Evolutionary conservation across 176 grass and related monocot species (phyloP), one percentile per base, ranked within the genome.

Genomic region (Secale cereale): DNA sequence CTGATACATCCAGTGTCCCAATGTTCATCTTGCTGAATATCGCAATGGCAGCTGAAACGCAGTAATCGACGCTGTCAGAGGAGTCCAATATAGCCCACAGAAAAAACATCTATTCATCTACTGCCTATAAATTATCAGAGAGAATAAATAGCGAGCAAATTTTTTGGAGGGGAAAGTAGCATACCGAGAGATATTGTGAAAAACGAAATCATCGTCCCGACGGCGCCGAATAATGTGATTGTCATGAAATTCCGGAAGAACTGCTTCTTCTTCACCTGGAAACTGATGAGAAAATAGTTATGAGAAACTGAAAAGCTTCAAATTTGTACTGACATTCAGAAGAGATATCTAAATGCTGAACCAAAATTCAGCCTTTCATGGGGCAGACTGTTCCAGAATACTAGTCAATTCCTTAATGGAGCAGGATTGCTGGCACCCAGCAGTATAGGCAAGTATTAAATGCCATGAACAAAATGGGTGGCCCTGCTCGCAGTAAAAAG

Each of bases 191-290:
- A 94, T 76, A 99, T 96, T 5, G 91, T 94, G 88, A 94, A 89
- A 64, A 99, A 99, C 60, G 97, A 99, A 22, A 99, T 99, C 67
- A 99, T 78, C 79, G 97, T 99, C 56, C 97, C 97, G 30, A 99
- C 50, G 7, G 91, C 97, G 48, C 97, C 97, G 80, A 99, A 99
- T 69, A 99, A 79, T 29, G 87, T 91, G 70, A 99, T 99, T 52
- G 97, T 99, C 81, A 99, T 94, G 82, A 99, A 99, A 80, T 99
- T 99, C 78, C 94, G 76, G 79, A 99, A 99, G 83, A 99, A 99
- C 25, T 96, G 90, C 78, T 99, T 99, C 91, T 99, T 99, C 86
- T 99, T 99, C 36, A 99, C 97, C 84, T 99, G 97, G 82, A 99
- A 99, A 81, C 97, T 99, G 88, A 10, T 79, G n/a, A 80, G 39